phyloP scores from a whole-genome alignment of 768 basidiomycete genomes.

The Tulasnella sp. region DNA sequence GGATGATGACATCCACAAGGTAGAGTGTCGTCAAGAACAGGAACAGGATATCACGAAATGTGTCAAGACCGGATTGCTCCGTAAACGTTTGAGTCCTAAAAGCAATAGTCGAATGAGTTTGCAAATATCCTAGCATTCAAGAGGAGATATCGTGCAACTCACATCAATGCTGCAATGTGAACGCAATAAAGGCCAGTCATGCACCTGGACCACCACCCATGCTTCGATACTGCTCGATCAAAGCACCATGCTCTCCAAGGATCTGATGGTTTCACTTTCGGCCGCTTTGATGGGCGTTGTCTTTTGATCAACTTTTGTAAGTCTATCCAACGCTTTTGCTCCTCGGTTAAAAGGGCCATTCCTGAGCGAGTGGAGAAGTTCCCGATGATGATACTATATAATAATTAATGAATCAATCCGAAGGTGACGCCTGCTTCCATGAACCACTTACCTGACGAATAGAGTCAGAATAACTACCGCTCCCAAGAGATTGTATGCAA shows the following conservation, averaged over 20 bases:
- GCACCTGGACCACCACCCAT: slow-evolving; percentile 78
- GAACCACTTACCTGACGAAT: slow-evolving; percentile 60
- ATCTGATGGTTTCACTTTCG: slow-evolving; percentile 43
- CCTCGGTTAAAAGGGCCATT: slow-evolving; percentile 66
- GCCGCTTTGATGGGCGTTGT: slow-evolving; percentile 75
- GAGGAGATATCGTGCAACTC: slow-evolving; percentile 23
- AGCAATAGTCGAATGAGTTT: background rate
- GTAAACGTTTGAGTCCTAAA: slow-evolving; percentile 73
- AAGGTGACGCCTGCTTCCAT: background rate
- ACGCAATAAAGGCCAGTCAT: slow-evolving; percentile 69
- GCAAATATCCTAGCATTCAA: background rate
- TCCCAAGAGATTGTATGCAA: slow-evolving; percentile 84
- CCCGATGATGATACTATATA: slow-evolving; percentile 77
- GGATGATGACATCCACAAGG: slow-evolving; percentile 58
- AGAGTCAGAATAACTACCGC: slow-evolving; percentile 80
- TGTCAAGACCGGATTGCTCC: slow-evolving; percentile 36
- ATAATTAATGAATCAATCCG: slow-evolving; percentile 13
- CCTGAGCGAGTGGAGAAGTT: slow-evolving; percentile 85
- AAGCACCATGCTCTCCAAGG: slow-evolving; percentile 72
- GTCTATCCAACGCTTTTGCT: slow-evolving; percentile 91
- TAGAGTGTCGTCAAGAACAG: slow-evolving; percentile 60
- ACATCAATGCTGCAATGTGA: slow-evolving; percentile 79
- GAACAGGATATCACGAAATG: slow-evolving; percentile 62
- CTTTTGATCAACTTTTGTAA: slow-evolving; percentile 76
- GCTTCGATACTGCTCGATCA: slow-evolving; percentile 78